Base-by-base conservation (phyloP, 768 basidiomycete species). In the Lactifluus hygrophoroides region DNA sequence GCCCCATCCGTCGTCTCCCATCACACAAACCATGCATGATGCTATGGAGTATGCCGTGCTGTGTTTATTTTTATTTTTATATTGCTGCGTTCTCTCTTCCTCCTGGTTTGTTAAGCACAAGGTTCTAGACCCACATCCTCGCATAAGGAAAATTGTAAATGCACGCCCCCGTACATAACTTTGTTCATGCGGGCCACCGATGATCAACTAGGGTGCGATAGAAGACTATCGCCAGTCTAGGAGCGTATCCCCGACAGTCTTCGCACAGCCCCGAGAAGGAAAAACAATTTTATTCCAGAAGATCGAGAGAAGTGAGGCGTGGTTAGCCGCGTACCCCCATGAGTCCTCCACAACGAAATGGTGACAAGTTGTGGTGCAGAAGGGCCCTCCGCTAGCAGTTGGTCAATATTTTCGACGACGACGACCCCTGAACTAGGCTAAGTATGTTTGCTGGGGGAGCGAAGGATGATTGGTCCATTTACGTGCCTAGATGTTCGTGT, bases 141-240 rank as follows among this genome's bases (percentile, higher is more conserved):
- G 3, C 9, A 6, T 3, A 19, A 16, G 25, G 27, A 30, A 28
- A 19, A 28, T 21, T 32, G 19, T 43, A 21, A 28, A n/a, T 11
- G 35, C 35, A 38, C 17, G 38, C n/a, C n/a, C n/a, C n/a, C 5
- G 9, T 53, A n/a, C 21, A 23, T 13, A 7, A 21, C 19, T 43
- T 13, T 3, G 21, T 54, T 49, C 23, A 30, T 37, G 38, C 34
- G 19, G 17, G 37, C n/a, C 27, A 46, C 45, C 30, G 57, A 48
- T 54, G 45, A 54, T 54, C 57, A 58, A 44, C 6, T 19, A 35
- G 17, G 57, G 44, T 25, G 44, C 35, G 46, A 46, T 58, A 47
- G 30, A 44, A 53, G 9, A 21, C 19, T 23, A 28, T 49, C 49
- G 32, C 16, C n/a, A 4, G 21, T 4, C 54, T 7, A 25, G 19